Evolutionary conservation across 2,329 filamentous ascomycete genomes (phyloP), one percentile per base, ranked within the genome.

Genomic region (Ceratocystis lukuohia): DNA sequence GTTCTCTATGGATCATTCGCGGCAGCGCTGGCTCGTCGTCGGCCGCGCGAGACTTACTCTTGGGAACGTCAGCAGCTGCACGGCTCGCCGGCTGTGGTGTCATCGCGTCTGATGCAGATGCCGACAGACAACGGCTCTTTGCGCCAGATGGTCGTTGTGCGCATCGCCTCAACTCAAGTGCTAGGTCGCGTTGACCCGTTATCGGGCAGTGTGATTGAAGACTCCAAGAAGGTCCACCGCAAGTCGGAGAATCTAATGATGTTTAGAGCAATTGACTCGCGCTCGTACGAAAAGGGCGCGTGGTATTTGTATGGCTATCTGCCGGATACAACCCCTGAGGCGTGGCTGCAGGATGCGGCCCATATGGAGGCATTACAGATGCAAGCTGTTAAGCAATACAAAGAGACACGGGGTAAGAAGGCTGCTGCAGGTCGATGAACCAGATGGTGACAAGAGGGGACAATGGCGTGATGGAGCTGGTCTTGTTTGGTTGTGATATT

Each of bases 301-400:
- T 90, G 87, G 87, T 79, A 77, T 72, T 74, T 89, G 63, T 87
- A 86, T 81, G 87, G 87, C 15, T 87, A 83, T 22, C 76, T 83
- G 37, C 74, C 80, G 53, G 79, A 82, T 70, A 84, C 81, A 12
- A 80, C 79, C 0, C 72, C 80, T 1, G 75, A 82, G 68, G 69
- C 67, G 4, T 79, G 75, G 69, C 45, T 70, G 30, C 22, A 8
- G 2, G 57, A 65, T 61, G 62, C 56, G 12, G 53, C 28, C 30
- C 67, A 61, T 45, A 41, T 68, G n/a, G 61, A 68, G 57, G 61
- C 64, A 2, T 30, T 68, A 33, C 46, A 66, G 17, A 62, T 65
- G 61, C 65, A 74, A 56, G 41, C 71, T 28, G 70, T 75, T 6
- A 76, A 79, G 69, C 41, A 48, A 22, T 68, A 68, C 63, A 73